Conservation (phyloP, 495 filamentous ascomycete species). For the Neurospora intermedia region DNA sequence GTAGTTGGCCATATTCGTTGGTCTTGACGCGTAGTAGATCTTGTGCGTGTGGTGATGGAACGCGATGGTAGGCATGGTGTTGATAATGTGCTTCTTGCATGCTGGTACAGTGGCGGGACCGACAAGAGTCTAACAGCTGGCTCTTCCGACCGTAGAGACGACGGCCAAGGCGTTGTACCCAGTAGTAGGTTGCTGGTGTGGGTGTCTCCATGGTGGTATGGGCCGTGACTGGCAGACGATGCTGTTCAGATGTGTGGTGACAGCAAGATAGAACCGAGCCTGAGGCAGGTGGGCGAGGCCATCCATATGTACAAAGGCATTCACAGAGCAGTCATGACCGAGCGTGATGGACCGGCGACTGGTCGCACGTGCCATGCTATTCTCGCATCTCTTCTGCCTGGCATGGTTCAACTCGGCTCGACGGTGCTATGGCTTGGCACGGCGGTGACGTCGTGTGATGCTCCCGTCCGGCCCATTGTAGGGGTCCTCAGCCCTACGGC, state of each 20-base stretch:
- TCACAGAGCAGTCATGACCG: not conserved
- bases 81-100: not conserved
- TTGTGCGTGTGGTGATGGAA: not conserved
- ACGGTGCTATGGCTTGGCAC: not conserved
- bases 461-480: not conserved
- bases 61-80: not conserved
- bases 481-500: not conserved
- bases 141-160: not conserved
- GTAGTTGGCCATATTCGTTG: conserved; percentile 14
- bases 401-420: not conserved
- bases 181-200: not conserved
- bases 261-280: not conserved
- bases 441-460: not conserved
- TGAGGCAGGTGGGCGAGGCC: not conserved
- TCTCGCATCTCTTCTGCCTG: not conserved
- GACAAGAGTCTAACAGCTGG: not conserved
- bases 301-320: not conserved
- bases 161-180: not conserved
- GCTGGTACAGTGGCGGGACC: not conserved
- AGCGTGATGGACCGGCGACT: not conserved
- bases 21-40: conserved; percentile 9
- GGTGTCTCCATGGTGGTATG: not conserved
- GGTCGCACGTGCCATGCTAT: not conserved
- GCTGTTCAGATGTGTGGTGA: not conserved
- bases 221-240: not conserved